Evolutionary conservation across 1,139 yeast species (phyloP).

Genomic region (Chernovozyma sophiae-reginae): DNA sequence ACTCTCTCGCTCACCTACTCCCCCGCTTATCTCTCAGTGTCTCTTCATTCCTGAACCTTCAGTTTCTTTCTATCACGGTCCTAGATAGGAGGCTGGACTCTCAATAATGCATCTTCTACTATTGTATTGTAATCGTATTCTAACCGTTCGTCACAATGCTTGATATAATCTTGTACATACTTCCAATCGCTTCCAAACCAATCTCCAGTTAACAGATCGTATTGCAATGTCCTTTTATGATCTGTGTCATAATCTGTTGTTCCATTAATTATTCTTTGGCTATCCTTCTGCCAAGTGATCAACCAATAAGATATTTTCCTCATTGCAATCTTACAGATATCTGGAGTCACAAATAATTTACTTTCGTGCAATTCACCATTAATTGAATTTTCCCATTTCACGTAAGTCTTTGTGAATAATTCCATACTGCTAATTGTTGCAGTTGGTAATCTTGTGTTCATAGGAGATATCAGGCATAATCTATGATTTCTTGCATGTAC

Average conservation of each 20-base stretch:
- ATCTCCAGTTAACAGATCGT: constrained; percentile 40
- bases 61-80: no score
- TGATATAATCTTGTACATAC: constrained; percentile 30
- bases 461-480: constrained; percentile 36
- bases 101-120: constrained; percentile 35
- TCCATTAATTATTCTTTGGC: neutral
- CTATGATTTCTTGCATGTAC: constrained; percentile 40
- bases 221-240: constrained; percentile 11
- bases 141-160: constrained; percentile 14
- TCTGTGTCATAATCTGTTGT: constrained; percentile 9
- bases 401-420: constrained; percentile 25
- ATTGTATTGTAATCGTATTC: constrained; percentile 25
- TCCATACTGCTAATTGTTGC: constrained; percentile 26
- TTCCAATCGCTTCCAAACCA: constrained; percentile 46
- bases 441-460: constrained; percentile 33
- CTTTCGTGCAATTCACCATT: constrained; percentile 2
- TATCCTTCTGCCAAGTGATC: constrained; percentile 36
- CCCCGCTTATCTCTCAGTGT: no score
- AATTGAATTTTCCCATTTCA: constrained; percentile 19
- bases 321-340: constrained; percentile 35
- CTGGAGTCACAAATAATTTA: constrained; percentile 34
- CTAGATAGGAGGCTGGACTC: constrained; percentile 40
- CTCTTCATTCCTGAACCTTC: no score
- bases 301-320: constrained; percentile 46
- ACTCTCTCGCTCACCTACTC: neutral